Conservation (phyloP, 2,329 filamentous ascomycete genomes). For the Diaporthe caulivora region DNA sequence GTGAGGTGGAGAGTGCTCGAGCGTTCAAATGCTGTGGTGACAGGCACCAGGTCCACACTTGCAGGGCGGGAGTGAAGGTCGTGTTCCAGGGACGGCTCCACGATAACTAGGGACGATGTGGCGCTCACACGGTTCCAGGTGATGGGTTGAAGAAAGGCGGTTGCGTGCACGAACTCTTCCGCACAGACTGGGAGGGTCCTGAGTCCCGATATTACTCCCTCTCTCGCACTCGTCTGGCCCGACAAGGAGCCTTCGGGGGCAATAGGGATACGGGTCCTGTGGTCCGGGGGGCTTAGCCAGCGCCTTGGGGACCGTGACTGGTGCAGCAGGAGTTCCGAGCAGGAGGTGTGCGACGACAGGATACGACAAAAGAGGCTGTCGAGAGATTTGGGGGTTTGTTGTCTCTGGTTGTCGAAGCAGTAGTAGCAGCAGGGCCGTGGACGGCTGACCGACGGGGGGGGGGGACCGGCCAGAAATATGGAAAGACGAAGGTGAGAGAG, state of each 20-base stretch:
- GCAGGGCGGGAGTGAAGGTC: constrained; percentile 20
- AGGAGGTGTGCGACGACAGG: neutral
- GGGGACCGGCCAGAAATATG: neutral
- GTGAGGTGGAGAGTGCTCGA: constrained; percentile 29
- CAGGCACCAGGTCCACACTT: constrained; percentile 29
- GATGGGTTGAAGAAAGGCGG: constrained; percentile 24
- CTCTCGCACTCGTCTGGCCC: constrained; percentile 1
- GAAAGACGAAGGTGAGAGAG: constrained; percentile 13
- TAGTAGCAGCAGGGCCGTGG: neutral
- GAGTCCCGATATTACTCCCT: constrained; percentile 14
- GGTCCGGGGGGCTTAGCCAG: neutral
- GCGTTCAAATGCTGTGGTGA: constrained; percentile 28
- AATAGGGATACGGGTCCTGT: constrained; percentile 5
- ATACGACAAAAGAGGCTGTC: neutral
- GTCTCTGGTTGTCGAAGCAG: neutral
- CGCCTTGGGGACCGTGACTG: neutral
- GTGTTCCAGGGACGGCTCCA: constrained; percentile 29
- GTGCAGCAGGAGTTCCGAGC: constrained; percentile 1
- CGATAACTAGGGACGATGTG: constrained; percentile 32
- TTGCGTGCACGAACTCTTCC: constrained; percentile 27
- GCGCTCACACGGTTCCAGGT: constrained; percentile 28
- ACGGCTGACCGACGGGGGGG: neutral
- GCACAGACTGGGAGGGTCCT: constrained; percentile 30
- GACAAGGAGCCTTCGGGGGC: constrained; percentile 24
- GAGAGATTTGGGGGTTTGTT: neutral